phyloP scores from a whole-genome alignment of 2,329 filamentous ascomycete species.

The Aspergillus jensenii region DNA sequence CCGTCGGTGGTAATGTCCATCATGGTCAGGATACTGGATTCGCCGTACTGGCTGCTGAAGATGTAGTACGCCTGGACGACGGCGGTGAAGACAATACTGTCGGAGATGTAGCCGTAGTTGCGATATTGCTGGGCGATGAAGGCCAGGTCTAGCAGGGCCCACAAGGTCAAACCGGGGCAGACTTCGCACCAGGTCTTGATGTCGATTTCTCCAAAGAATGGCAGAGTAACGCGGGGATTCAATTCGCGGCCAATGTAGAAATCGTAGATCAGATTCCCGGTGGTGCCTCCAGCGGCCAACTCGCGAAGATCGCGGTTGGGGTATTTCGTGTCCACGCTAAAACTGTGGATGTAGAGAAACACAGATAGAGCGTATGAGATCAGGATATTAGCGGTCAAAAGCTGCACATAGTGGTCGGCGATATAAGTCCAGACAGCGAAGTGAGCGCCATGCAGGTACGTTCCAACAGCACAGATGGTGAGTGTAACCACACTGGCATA shows the following conservation, averaged over 20 bases:
- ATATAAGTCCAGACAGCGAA: slow-evolving; percentile 89
- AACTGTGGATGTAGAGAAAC: slow-evolving; percentile 77
- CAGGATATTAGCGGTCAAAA: slow-evolving; percentile 76
- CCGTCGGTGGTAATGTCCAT: slow-evolving; percentile 90
- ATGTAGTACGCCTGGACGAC: slow-evolving; percentile 75
- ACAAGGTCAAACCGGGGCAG: slow-evolving; percentile 81
- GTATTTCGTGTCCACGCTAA: slow-evolving; percentile 59
- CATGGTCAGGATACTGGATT: slow-evolving; percentile 80
- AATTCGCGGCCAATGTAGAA: slow-evolving; percentile 94
- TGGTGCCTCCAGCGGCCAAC: slow-evolving; percentile 74
- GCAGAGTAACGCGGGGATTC: slow-evolving; percentile 70
- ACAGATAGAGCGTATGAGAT: slow-evolving; percentile 70
- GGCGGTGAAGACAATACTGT: slow-evolving; percentile 77
- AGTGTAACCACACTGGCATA: slow-evolving; percentile 68
- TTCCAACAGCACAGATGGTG: slow-evolving; percentile 67
- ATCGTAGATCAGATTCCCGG: slow-evolving; percentile 83
- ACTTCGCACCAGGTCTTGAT: slow-evolving; percentile 86
- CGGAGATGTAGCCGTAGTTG: slow-evolving; percentile 74
- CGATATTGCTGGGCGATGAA: slow-evolving; percentile 84
- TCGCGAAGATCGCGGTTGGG: slow-evolving; percentile 70
- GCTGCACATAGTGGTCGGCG: slow-evolving; percentile 79
- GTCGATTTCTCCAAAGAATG: slow-evolving; percentile 65
- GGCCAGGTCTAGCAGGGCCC: slow-evolving; percentile 77
- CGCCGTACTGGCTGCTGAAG: slow-evolving; percentile 78
- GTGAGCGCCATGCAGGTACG: slow-evolving; percentile 69